Percentiles rank a stretch among this genome's conserved stretches.
Conservation (phyloP, 352 stramenopile species). For the Phytopythium vexans region DNA sequence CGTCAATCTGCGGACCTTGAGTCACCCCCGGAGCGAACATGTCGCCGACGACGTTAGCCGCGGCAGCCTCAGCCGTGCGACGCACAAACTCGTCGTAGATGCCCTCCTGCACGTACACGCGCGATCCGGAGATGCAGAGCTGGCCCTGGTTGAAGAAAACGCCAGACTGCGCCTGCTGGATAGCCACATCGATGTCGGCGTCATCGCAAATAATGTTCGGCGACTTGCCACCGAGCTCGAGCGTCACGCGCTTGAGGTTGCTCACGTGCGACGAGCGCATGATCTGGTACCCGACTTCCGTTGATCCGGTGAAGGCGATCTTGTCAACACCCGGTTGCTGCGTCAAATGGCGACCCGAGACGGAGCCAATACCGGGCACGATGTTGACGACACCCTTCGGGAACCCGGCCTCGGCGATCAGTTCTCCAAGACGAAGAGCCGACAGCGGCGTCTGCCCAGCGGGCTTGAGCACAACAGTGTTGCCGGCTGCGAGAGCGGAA, state of each 20-base stretch:
- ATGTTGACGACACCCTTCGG: constrained; percentile 83
- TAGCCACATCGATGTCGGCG: constrained; percentile 60
- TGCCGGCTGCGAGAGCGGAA: constrained; percentile 88
- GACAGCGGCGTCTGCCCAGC: constrained; percentile 92
- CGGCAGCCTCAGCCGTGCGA: constrained; percentile 42
- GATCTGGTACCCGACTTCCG: constrained; percentile 51
- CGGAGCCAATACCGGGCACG: constrained; percentile 43
- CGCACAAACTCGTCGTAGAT: constrained; percentile 87
- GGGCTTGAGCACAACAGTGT: constrained; percentile 93
- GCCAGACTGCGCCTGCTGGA: constrained; percentile 43
- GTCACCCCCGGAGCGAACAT: constrained; percentile 29
- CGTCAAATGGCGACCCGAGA: constrained; percentile 33
- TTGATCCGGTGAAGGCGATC: constrained; percentile 76
- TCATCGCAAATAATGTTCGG: constrained; percentile 68
- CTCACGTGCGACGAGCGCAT: constrained; percentile 47
- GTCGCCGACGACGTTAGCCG: constrained; percentile 52
- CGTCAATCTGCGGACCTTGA: constrained; percentile 59
- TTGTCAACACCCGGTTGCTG: constrained; percentile 71
- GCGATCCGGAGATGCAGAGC: constrained; percentile 75
- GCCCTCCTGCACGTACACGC: constrained; percentile 86
- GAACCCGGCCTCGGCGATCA: constrained; percentile 77
- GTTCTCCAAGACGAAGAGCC: constrained; percentile 82
- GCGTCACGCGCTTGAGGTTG: constrained; percentile 72
- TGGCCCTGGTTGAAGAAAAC: constrained; percentile 88
- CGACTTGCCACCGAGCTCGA: constrained; percentile 80